These are phyloP conservation scores for Suhomyces xylopsoci DNA, from an alignment of 805 yeast genomes.

Conservation along the genomic window DNA sequence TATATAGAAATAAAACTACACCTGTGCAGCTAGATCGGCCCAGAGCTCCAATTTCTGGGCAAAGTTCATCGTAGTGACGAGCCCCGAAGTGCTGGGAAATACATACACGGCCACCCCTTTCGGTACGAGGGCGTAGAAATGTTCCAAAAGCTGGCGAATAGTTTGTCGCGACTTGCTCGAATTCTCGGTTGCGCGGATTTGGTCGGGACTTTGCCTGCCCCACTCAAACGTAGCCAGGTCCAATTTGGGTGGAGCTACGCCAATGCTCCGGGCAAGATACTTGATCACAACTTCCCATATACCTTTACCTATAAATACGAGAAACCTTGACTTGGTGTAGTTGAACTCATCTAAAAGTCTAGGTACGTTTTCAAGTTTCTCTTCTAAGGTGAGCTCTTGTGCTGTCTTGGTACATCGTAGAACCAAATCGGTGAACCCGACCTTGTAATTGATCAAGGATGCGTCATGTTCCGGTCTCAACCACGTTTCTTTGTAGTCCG, in stretches of 20 bases:
- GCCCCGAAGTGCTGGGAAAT: constrained; percentile 71
- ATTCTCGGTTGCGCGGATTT: neutral
- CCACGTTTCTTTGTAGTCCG: constrained; percentile 12
- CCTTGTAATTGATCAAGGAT: constrained; percentile 36
- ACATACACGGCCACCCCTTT: constrained; percentile 44
- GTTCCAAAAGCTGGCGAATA: neutral
- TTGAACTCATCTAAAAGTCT: constrained; percentile 46
- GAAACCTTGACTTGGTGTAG: constrained; percentile 33
- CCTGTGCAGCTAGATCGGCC: constrained; percentile 35
- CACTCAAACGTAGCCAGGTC: constrained; percentile 42
- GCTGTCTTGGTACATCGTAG: constrained; percentile 60
- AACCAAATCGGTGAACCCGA: constrained; percentile 74
- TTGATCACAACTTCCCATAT: constrained; percentile 63
- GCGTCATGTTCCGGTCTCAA: constrained; percentile 40
- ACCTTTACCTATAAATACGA: constrained; percentile 70
- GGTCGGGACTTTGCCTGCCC: constrained; percentile 42
- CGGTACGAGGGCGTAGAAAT: constrained; percentile 6
- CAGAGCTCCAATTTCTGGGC: constrained; percentile 48
- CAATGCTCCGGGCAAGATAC: constrained; percentile 21
- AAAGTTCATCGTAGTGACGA: constrained; percentile 51
- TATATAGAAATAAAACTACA: constrained; percentile 5
- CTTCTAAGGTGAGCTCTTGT: constrained; percentile 48
- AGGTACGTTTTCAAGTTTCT: constrained; percentile 56
- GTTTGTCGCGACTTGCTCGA: neutral
- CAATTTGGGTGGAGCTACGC: constrained; percentile 24